Evolutionary conservation across 2,329 filamentous ascomycete genomes (phyloP).

Genomic region (Phialocephala subalpina): DNA sequence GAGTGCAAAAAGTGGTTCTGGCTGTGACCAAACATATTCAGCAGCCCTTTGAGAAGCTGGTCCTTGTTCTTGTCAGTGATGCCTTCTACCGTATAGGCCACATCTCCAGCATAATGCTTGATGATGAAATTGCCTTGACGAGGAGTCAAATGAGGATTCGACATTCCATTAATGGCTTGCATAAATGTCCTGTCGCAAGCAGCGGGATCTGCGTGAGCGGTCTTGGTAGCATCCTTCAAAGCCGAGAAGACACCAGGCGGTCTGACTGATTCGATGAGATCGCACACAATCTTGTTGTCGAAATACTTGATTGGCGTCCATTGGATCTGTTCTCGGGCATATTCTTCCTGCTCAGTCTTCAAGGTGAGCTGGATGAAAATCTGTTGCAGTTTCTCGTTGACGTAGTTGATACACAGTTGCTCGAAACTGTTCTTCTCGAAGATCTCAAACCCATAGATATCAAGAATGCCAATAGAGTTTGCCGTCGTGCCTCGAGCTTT

Average conservation of each 20-base stretch:
- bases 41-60: slow-evolving; percentile 90
- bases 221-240: slow-evolving; percentile 96
- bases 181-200: slow-evolving; percentile 97
- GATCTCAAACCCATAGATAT: slow-evolving; percentile 99
- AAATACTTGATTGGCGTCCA: slow-evolving; percentile 99
- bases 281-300: slow-evolving; percentile 98
- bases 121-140: slow-evolving; percentile 97
- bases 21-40: slow-evolving; percentile 86
- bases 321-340: slow-evolving; percentile 92
- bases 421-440: slow-evolving; percentile 99
- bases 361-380: slow-evolving; percentile 98
- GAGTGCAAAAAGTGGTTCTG: slow-evolving; percentile 86
- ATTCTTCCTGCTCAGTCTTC: slow-evolving; percentile 97
- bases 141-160: slow-evolving; percentile 89
- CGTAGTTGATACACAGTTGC: slow-evolving; percentile 99
- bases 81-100: slow-evolving; percentile 91
- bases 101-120: slow-evolving; percentile 98
- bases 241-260: slow-evolving; percentile 94
- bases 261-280: slow-evolving; percentile 90
- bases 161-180: slow-evolving; percentile 88
- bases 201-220: slow-evolving; percentile 93
- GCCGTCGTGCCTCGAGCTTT: slow-evolving; percentile 77
- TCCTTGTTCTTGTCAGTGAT: slow-evolving; percentile 99
- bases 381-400: slow-evolving; percentile 98
- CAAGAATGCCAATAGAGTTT: slow-evolving; percentile 94